Evolutionary conservation across 139 green algal species (phyloP).

Genomic region (Pseudopediastrum boryanum): DNA sequence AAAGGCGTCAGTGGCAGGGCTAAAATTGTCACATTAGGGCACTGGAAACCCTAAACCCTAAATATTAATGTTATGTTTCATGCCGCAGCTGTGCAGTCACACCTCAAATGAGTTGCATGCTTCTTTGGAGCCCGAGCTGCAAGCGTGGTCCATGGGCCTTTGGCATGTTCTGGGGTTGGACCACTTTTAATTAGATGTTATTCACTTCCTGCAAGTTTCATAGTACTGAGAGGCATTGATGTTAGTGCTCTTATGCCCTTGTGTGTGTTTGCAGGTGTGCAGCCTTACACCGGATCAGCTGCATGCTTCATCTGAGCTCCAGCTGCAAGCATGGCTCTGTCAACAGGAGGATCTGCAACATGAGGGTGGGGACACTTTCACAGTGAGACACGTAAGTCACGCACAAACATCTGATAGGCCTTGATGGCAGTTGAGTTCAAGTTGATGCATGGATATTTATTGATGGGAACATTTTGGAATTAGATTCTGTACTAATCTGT

Average conservation of each 20-base stretch:
- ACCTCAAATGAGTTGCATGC: background rate
- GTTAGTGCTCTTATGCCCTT: background rate
- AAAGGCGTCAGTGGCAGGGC: too few species aligned
- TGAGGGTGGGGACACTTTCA: too few species aligned
- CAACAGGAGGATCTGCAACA: slow-evolving; percentile 24
- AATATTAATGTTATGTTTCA: background rate
- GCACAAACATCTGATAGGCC: too few species aligned
- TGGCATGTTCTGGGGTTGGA: too few species aligned
- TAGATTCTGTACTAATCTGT: background rate
- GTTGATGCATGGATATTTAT: too few species aligned
- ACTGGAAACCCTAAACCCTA: too few species aligned
- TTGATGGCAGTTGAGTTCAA: too few species aligned
- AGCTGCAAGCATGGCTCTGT: slow-evolving; percentile 17
- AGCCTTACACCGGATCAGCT: slow-evolving; percentile 16
- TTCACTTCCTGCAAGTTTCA: background rate
- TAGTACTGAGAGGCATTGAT: background rate
- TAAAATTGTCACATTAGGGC: too few species aligned
- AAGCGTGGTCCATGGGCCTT: too few species aligned
- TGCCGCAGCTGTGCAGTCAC: background rate
- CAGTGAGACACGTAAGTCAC: too few species aligned
- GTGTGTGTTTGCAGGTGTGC: slow-evolving; percentile 18
- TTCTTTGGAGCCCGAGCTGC: too few species aligned
- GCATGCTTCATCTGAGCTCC: slow-evolving; percentile 2
- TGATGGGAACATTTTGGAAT: too few species aligned
- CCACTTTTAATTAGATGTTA: background rate